These are phyloP conservation scores for Penicillium sp. DNA, from an alignment of 2,329 filamentous ascomycete genomes.

Conservation along the genomic window DNA sequence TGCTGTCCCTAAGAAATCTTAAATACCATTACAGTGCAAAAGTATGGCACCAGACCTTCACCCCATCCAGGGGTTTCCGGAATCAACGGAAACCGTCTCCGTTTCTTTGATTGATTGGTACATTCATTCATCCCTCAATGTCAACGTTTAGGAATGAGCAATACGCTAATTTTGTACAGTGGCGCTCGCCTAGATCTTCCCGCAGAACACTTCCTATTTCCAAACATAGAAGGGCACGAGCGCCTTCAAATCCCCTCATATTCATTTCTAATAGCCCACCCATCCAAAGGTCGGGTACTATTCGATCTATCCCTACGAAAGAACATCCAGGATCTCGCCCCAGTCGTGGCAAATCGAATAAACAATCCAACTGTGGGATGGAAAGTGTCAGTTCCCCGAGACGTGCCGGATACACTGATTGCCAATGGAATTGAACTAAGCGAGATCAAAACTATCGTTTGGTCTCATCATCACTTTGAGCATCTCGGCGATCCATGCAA, in stretches of 20 bases:
- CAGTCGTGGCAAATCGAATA: neutral
- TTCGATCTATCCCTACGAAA: neutral
- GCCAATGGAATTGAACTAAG: neutral
- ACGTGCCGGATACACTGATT: neutral
- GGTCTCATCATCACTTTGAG: neutral
- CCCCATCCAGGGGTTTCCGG: neutral
- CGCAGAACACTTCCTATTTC: neutral
- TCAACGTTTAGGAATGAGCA: too few species aligned
- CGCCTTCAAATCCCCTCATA: neutral
- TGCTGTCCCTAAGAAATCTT: neutral
- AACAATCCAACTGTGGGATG: neutral
- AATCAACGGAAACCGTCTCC: neutral
- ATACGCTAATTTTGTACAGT: neutral
- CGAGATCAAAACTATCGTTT: neutral
- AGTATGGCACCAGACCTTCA: neutral
- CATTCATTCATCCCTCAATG: neutral
- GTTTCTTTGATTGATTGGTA: neutral
- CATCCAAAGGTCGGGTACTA: neutral
- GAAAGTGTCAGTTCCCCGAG: neutral
- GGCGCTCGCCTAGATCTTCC: neutral
- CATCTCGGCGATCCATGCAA: neutral
- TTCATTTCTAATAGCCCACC: neutral
- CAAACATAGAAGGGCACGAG: neutral
- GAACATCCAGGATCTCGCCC: neutral
- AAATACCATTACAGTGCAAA: neutral